These are phyloP conservation scores for Gigaspora rosea DNA, from an alignment of 192 early-diverging fungal species.

Conservation along the genomic window DNA sequence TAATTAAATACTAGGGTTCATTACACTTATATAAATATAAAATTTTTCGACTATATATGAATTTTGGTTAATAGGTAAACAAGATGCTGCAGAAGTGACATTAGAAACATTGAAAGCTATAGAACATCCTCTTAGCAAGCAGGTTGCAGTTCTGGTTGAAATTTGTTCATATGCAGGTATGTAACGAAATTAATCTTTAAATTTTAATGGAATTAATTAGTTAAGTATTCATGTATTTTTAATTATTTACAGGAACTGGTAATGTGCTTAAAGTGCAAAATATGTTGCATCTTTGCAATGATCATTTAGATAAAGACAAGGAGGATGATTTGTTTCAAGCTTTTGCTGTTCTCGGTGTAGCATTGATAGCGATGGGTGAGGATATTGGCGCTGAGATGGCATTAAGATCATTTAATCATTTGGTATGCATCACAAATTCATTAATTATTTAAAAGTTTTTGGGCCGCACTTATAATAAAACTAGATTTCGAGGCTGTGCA, in stretches of 20 bases:
- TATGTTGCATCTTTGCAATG: conserved; percentile 94
- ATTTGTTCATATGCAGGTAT: conserved; percentile 84
- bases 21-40: too few relatives aligned
- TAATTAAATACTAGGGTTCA: too few relatives aligned
- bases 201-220: neutral
- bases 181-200: conserved; percentile 1
- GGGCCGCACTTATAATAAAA: too few relatives aligned
- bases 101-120: conserved; percentile 94
- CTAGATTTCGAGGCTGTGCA: too few relatives aligned
- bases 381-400: conserved; percentile 96
- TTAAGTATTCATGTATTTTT: neutral
- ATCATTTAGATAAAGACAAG: conserved; percentile 93
- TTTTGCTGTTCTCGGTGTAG: conserved; percentile 94
- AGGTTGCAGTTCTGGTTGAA: conserved; percentile 85
- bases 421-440: conserved; percentile 51
- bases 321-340: conserved; percentile 81
- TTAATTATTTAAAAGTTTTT: too few relatives aligned
- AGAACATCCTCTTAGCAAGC: conserved; percentile 90
- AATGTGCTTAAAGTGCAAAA: conserved; percentile 96
- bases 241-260: conserved; percentile 65
- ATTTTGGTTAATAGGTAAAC: conserved; percentile 56
- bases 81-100: conserved; percentile 87
- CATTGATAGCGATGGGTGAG: conserved; percentile 96
- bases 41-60: too few relatives aligned
- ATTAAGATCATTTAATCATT: conserved; percentile 90